These are phyloP conservation scores for Syncephalastrum contaminatum DNA, from an alignment of 371 early-diverging fungal species.

Conservation along the genomic window DNA sequence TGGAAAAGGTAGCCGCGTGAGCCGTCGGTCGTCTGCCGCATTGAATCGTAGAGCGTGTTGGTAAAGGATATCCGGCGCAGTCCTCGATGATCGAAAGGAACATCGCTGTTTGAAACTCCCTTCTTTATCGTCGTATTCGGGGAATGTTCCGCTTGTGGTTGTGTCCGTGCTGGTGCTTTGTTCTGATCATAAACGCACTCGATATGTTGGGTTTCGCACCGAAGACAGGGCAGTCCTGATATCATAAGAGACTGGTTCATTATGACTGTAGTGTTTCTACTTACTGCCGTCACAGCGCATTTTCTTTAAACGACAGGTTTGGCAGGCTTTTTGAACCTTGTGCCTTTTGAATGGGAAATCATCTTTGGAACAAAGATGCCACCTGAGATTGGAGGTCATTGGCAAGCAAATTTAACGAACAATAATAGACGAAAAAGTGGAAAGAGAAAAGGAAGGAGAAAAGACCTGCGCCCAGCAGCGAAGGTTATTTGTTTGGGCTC, in stretches of 20 bases:
- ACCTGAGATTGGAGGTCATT: constrained; percentile 16
- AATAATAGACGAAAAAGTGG: constrained; percentile 1
- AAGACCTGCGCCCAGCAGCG: constrained; percentile 3
- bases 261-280: constrained; percentile 1
- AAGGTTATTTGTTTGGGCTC: constrained; percentile 4
- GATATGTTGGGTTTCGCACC: constrained; percentile 12
- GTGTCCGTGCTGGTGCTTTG: too few species aligned
- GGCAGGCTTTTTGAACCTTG: constrained; percentile 26
- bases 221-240: constrained; percentile 19
- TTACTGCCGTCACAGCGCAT: constrained; percentile 33
- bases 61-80: constrained; percentile 19
- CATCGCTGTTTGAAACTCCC: constrained; percentile 15
- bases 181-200: constrained; percentile 11
- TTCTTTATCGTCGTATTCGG: constrained; percentile 2
- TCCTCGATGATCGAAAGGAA: background rate
- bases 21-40: constrained; percentile 10
- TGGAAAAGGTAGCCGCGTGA: constrained; percentile 9
- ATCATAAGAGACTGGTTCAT: constrained; percentile 2
- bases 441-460: constrained; percentile 2
- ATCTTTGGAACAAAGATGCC: constrained; percentile 29
- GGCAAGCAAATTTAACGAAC: background rate
- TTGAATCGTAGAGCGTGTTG: constrained; percentile 20
- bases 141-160: constrained; percentile 2
- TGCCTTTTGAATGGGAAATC: constrained; percentile 30
- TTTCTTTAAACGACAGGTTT: constrained; percentile 25